Percentiles rank a stretch among this genome's conserved stretches.
Conservation (phyloP, 108 stramenopile genomes). For the Nitzschia palea region DNA sequence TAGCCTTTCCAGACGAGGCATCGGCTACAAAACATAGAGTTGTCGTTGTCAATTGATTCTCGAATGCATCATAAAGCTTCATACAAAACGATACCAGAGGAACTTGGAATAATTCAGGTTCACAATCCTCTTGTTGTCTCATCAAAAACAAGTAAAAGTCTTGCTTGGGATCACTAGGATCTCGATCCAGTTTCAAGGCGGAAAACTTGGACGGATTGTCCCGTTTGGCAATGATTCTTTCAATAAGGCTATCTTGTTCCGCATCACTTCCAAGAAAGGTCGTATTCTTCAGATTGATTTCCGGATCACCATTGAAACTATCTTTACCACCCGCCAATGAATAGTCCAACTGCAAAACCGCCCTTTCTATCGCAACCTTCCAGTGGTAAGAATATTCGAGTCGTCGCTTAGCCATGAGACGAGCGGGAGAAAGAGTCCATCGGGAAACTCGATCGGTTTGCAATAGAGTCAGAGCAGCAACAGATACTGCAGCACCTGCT, state of each 20-base stretch:
- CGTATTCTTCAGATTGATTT: slow-evolving; percentile 24
- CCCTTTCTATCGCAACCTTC: slow-evolving; percentile 37
- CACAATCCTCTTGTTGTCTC: neutral
- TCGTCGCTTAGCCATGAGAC: slow-evolving; percentile 42
- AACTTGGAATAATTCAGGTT: slow-evolving; percentile 38
- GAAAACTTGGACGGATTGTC: slow-evolving; percentile 2
- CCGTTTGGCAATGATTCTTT: slow-evolving; percentile 16
- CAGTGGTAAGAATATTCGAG: slow-evolving; percentile 39
- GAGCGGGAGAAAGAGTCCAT: slow-evolving; percentile 28
- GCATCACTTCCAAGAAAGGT: slow-evolving; percentile 7
- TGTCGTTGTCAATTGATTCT: slow-evolving; percentile 47
- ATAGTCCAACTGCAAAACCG: slow-evolving; percentile 36
- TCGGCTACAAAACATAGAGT: slow-evolving; percentile 81
- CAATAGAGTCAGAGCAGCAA: slow-evolving; percentile 25
- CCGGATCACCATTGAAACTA: slow-evolving; percentile 16
- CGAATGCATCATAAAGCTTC: slow-evolving; percentile 54
- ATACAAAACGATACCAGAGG: slow-evolving; percentile 64
- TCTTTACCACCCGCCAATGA: slow-evolving; percentile 21
- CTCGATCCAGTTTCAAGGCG: slow-evolving; percentile 26
- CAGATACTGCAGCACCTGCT: slow-evolving; percentile 22
- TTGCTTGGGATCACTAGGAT: slow-evolving; percentile 24
- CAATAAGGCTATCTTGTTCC: slow-evolving; percentile 5
- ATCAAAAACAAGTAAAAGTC: slow-evolving; percentile 30
- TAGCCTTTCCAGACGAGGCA: slow-evolving; percentile 50
- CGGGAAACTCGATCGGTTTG: slow-evolving; percentile 46